Evolutionary conservation across 2,329 filamentous ascomycete species (phyloP), one percentile per base, ranked within the genome.

Genomic region (Dryadomyces quercivorus): DNA sequence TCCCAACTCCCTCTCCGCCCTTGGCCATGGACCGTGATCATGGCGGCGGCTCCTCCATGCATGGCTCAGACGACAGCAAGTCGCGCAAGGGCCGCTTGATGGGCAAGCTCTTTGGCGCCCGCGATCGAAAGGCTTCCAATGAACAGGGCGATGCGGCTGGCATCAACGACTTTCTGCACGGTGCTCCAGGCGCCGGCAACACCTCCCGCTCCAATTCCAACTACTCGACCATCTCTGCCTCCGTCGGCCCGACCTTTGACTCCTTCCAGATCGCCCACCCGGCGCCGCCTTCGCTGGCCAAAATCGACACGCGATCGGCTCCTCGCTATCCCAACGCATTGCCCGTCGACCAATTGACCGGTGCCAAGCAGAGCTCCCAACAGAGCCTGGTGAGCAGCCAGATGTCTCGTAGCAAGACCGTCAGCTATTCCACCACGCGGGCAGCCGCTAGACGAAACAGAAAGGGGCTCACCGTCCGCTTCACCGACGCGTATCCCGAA

Each of bases 391-490:
- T 71, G 38, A 62, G 73, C 16, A 70, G 70, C 20, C 62, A 68
- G 49, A 73, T 70, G 45, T 65, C 71, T 20, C 69, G 67, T 61
- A 76, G 71, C 59, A 9, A 44, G 42, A 20, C 71, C 74, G 69
- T 22, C 73, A 42, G n/a, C 26, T 45, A 51, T 12, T 42, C 42
- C 15, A 15, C 52, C 9, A 6, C 44, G 3, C 13, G 38, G 5
- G 3, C n/a, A n/a, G n/a, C 22, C 15, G 13, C 46, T 2, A n/a
- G 18, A 10, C 48, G 47, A 1, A 36, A 9, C 51, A 80, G 77
- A 64, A 87, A 88, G 67, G 85, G 85, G 10, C 72, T 93, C 58
- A 73, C 73, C 5, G 91, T 96, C 40, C 80, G 76, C 55, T 96
- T 96, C 63, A 78, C 77, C 52, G 81, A 87, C 61, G 77, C 76